Conservation (phyloP, 2,329 filamentous ascomycete genomes). For the Fusarium anthophilum region DNA sequence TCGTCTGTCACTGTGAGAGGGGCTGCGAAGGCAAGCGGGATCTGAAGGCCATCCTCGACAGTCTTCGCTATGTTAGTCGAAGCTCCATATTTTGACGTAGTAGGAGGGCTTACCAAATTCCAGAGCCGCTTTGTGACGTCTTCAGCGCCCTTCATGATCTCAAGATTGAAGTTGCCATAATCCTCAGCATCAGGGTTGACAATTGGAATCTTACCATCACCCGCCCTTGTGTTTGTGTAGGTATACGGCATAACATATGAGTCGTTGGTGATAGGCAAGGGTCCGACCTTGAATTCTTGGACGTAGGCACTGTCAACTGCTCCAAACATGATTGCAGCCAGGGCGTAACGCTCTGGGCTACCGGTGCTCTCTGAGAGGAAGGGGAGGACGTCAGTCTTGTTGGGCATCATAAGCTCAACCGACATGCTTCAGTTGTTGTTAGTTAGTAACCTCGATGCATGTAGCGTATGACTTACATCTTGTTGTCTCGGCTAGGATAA, state of each 20-base stretch:
- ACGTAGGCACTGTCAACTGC: background rate
- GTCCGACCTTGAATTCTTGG: conserved; percentile 1
- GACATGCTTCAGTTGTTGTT: background rate
- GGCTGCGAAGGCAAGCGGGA: background rate
- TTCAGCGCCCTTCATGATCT: background rate
- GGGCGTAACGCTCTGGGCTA: background rate
- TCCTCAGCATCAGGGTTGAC: background rate
- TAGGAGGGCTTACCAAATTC: background rate
- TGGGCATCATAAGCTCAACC: conserved; percentile 1
- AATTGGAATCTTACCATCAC: background rate
- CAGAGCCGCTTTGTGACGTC: background rate
- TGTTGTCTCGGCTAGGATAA: background rate
- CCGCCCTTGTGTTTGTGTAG: background rate
- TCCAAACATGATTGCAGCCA: background rate
- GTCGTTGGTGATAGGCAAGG: background rate
- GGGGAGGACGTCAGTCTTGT: background rate
- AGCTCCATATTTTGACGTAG: no score
- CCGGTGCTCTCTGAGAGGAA: background rate
- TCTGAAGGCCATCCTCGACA: background rate
- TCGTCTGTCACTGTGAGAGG: background rate
- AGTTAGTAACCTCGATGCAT: background rate
- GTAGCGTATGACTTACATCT: background rate
- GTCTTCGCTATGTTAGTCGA: background rate
- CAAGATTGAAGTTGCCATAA: background rate
- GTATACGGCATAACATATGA: background rate